Evolutionary conservation across 257 asterid genomes (phyloP).

Genomic region (Fraxinus anomala): DNA sequence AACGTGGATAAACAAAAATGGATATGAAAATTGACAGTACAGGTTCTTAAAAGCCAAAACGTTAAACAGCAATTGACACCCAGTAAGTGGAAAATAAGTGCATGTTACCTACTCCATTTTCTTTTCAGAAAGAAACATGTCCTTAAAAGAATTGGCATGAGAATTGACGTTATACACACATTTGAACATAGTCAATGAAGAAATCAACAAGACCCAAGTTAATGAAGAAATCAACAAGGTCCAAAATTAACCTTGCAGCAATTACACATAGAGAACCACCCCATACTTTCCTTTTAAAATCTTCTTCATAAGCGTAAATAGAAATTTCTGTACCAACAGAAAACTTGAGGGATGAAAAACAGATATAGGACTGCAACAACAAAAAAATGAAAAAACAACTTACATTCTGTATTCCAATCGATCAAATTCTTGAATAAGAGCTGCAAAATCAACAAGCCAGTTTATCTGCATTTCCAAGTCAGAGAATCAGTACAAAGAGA

Average conservation of each 20-base stretch:
- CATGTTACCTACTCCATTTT: not conserved
- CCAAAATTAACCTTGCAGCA: not conserved
- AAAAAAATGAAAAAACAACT: not conserved
- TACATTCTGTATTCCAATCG: not conserved
- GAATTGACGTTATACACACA: not conserved
- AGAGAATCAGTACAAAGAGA: not conserved
- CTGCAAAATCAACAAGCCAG: not conserved
- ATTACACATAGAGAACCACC: not conserved
- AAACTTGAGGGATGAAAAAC: not conserved
- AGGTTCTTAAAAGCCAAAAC: not conserved
- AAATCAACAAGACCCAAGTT: not conserved
- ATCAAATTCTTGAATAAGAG: not conserved
- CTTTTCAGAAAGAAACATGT: not conserved
- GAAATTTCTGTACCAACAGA: not conserved
- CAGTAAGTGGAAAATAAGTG: not conserved
- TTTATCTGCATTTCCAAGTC: not conserved
- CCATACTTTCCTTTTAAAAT: not conserved
- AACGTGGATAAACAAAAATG: not conserved
- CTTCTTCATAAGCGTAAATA: not conserved
- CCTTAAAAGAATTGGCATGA: not conserved
- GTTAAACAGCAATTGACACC: not conserved
- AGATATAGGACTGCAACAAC: not conserved
- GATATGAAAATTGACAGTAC: not conserved
- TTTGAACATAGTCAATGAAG: not conserved
- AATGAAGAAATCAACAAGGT: not conserved